Conservation (phyloP, 257 asterid species). For the Fraxinus quadrangulata region DNA sequence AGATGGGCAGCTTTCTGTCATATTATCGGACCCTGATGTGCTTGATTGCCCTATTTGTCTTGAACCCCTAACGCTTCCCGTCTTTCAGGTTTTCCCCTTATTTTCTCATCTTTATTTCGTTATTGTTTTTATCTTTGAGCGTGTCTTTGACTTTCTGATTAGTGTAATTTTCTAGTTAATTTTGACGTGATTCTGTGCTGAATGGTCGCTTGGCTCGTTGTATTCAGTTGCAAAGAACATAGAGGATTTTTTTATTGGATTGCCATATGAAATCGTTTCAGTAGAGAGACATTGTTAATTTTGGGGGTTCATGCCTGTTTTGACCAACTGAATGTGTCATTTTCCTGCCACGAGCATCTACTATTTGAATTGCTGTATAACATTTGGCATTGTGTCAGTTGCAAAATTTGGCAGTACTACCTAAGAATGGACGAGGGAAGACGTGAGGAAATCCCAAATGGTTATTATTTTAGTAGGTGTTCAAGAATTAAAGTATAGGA, state of each 20-base stretch:
- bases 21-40: constrained; percentile 63
- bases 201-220: neutral
- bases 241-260: neutral
- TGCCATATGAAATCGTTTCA: neutral
- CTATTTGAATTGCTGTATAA: neutral
- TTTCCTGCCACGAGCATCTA: neutral
- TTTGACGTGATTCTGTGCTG: neutral
- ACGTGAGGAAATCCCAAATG: neutral
- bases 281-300: neutral
- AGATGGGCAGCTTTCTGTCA: constrained; percentile 36
- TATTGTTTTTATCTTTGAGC: neutral
- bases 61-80: constrained; percentile 58
- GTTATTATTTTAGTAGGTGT: neutral
- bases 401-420: neutral
- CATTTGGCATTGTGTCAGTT: neutral
- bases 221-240: neutral
- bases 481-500: neutral
- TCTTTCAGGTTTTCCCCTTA: constrained; percentile 56
- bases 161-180: neutral
- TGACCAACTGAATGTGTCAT: neutral
- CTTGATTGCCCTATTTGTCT: constrained; percentile 76
- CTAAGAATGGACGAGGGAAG: neutral
- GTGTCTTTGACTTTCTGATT: neutral
- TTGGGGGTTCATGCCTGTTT: neutral
- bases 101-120: neutral